Base-by-base conservation (phyloP, 371 early-diverging fungal genomes). In the Mucor saturninus region DNA sequence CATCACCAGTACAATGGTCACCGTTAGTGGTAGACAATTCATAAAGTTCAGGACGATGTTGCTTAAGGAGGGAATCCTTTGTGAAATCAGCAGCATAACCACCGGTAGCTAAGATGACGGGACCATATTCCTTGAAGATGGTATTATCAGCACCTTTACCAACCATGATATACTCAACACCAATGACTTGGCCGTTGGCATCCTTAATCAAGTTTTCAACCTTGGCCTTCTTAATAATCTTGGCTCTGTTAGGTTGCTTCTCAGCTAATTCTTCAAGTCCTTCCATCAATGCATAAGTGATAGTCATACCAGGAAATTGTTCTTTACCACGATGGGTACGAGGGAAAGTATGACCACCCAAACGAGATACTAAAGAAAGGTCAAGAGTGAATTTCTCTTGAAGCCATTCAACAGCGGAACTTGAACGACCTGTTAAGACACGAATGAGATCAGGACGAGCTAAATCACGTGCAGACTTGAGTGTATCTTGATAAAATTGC, bases 251-350 rank as follows among this genome's bases (percentile, higher is more conserved):
- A 52, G 94, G 93, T 52, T 86, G 68, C 38, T 84, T 81, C 56
- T 80, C 83, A 53, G 89, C 85, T 38, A 89, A 57, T 48, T 93
- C 91, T 73, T 95, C 95, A 54, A 93, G 75, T 15, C 76, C 85
- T 76, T 93, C 93, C 94, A 95, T 94, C 50, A 95, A 82, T 3
- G 94, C 94, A 76, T 95, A 95, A 38, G 95, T 95, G 74, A 95
- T 95, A 65, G 95, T 95, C 95, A 95, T 95, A 59, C 95, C 95
- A 30, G 95, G 95, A 84, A 95, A 93, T 76, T 90, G 88, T 71
- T 95, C 95, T 68, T 89, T 93, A 64, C 95, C 95, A 86, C 96
- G 94, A 76, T 97, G 97, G 8, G 97, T 97, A 75, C 97, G 91
- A 28, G 95, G 94, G 70, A 85, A 86, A 35, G 89, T 81, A 71